Percentiles rank a stretch among this genome's conserved stretches.
phyloP scores from a whole-genome alignment of 306 rosid species.

The Rosa persica region DNA sequence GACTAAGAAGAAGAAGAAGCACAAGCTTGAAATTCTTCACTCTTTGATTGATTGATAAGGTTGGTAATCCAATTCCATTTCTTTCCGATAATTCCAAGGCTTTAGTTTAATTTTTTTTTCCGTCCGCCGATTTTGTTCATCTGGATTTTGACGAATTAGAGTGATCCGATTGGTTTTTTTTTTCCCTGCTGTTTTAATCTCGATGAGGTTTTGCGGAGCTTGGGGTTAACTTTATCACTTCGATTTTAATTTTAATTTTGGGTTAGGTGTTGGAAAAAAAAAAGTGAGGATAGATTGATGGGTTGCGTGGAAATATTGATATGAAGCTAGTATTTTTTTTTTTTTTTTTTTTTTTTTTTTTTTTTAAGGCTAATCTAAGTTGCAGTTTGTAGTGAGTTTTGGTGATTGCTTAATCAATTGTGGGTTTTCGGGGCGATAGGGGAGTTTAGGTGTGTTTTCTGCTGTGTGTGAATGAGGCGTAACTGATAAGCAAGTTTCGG shows the following conservation, averaged over 20 bases:
- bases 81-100: not conserved
- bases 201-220: conserved; percentile 15
- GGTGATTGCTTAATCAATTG: not conserved
- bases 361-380: not conserved
- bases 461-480: too few relatives aligned
- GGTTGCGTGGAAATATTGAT: conserved; percentile 1
- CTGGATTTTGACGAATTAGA: conserved; percentile 9
- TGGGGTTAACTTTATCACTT: conserved; percentile 16
- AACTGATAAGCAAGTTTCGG: too few relatives aligned
- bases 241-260: not conserved
- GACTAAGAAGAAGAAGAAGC: conserved; percentile 18
- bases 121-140: conserved; percentile 4
- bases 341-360: not conserved
- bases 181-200: conserved; percentile 16
- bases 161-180: conserved; percentile 39
- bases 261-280: conserved; percentile 10
- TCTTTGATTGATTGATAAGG: conserved; percentile 46
- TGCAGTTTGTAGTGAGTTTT: not conserved
- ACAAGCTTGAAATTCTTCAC: conserved; percentile 40
- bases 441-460: not conserved
- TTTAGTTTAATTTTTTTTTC: conserved; percentile 9
- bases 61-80: conserved; percentile 8
- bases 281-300: not conserved
- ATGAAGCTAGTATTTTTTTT: not conserved
- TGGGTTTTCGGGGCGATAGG: not conserved